Percentiles rank a stretch among this genome's conserved stretches.
These are phyloP conservation scores for Parmales sp. DNA, from an alignment of 108 stramenopile genomes.

Conservation along the genomic window DNA sequence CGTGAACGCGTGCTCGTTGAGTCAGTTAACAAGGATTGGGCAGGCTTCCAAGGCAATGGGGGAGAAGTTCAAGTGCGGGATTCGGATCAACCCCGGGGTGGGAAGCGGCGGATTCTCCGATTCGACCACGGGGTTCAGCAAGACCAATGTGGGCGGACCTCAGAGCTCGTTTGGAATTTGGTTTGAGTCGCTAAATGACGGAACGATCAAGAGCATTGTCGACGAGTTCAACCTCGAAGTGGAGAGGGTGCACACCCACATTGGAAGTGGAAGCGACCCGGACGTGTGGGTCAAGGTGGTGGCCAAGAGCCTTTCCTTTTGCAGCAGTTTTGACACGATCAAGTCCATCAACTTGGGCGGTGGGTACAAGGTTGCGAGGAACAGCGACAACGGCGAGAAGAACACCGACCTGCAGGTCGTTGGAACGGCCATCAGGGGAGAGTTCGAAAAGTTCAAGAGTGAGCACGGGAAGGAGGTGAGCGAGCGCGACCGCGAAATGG, in stretches of 20 bases:
- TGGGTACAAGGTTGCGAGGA: constrained; percentile 96
- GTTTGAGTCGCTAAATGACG: constrained; percentile 68
- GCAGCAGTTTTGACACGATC: constrained; percentile 70
- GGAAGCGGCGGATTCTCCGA: constrained; percentile 92
- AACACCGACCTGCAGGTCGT: constrained; percentile 86
- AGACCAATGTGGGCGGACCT: constrained; percentile 97
- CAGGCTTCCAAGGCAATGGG: too few species aligned
- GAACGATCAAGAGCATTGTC: constrained; percentile 70
- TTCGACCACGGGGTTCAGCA: constrained; percentile 67
- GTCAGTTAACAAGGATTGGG: constrained; percentile 80
- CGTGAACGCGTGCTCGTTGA: constrained; percentile 78
- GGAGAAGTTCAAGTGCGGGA: constrained; percentile 82
- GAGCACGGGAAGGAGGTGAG: too few species aligned
- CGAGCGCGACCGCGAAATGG: too few species aligned
- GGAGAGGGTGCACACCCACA: constrained; percentile 95
- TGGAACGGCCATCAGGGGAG: constrained; percentile 76
- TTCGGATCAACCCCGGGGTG: constrained; percentile 93
- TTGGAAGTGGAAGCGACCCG: constrained; percentile 94
- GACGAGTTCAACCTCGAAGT: constrained; percentile 76
- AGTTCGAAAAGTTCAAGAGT: constrained; percentile 70
- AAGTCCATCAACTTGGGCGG: constrained; percentile 84
- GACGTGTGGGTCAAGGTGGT: constrained; percentile 89
- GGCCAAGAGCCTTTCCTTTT: constrained; percentile 73
- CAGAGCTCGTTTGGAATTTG: constrained; percentile 89
- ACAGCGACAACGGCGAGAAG: constrained; percentile 56